phyloP scores from a whole-genome alignment of 768 basidiomycete genomes.

The Mycena pura region DNA sequence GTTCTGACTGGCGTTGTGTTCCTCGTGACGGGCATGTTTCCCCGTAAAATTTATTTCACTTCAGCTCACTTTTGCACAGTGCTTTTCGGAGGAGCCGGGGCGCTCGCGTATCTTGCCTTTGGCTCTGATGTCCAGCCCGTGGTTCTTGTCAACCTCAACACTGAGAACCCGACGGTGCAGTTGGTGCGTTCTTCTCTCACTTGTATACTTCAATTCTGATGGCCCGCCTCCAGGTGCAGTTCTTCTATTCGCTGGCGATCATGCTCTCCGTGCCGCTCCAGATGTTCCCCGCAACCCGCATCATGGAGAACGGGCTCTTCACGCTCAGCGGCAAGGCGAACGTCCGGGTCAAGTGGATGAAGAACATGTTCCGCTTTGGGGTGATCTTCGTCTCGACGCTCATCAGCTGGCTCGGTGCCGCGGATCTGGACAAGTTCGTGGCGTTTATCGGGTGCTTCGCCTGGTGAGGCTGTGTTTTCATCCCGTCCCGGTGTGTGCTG shows the following conservation, averaged over 20 bases:
- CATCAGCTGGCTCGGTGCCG: conserved; percentile 82
- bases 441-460: conserved; percentile 93
- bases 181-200: conserved; percentile 58
- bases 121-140: conserved; percentile 90
- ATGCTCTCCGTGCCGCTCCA: conserved; percentile 91
- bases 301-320: conserved; percentile 96
- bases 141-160: conserved; percentile 91
- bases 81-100: conserved; percentile 88
- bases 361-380: conserved; percentile 86
- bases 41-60: not conserved
- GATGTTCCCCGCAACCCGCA: conserved; percentile 96
- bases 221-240: conserved; percentile 62
- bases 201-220: not conserved
- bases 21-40: conserved; percentile 68
- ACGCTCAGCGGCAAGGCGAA: conserved; percentile 85
- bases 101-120: conserved; percentile 87
- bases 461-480: conserved; percentile 62
- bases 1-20: conserved; percentile 92
- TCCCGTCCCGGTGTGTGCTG: not conserved
- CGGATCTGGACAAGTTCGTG: conserved; percentile 95
- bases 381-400: conserved; percentile 82
- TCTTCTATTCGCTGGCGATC: conserved; percentile 92
- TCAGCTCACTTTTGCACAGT: conserved; percentile 45
- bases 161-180: conserved; percentile 85
- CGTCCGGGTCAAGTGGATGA: conserved; percentile 89